Conservation (phyloP, 805 yeast species). For the Lachancea fermentati region DNA sequence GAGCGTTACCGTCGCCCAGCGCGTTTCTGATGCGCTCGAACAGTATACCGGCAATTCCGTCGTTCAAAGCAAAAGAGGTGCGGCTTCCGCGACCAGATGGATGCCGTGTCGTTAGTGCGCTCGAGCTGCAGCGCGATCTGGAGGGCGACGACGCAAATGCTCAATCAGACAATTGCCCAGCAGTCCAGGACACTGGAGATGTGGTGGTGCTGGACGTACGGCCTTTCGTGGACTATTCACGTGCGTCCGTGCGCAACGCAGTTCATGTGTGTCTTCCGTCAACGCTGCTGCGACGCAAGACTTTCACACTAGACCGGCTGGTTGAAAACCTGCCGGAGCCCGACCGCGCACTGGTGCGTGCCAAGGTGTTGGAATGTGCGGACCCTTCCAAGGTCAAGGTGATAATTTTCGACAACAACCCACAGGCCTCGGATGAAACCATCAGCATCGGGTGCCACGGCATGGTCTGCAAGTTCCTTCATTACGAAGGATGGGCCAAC, state of each 20-base stretch:
- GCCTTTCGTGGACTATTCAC: slow-evolving; percentile 69
- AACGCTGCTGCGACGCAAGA: slow-evolving; percentile 72
- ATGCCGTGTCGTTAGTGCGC: slow-evolving; percentile 16
- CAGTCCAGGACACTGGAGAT: too few relatives aligned
- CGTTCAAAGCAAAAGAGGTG: slow-evolving; percentile 23
- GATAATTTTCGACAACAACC: slow-evolving; percentile 23
- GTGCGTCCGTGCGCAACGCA: slow-evolving; percentile 51
- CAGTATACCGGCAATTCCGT: slow-evolving; percentile 15
- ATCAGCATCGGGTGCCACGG: slow-evolving; percentile 26
- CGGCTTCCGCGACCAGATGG: slow-evolving; percentile 21
- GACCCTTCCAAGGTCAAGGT: slow-evolving; percentile 16
- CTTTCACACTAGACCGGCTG: slow-evolving; percentile 60
- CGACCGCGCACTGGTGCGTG: slow-evolving; percentile 31
- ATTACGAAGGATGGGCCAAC: slow-evolving; percentile 7
- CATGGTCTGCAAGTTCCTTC: slow-evolving; percentile 23
- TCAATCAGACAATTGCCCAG: too few relatives aligned
- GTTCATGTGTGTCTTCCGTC: slow-evolving; percentile 83
- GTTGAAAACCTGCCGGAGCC: slow-evolving; percentile 51
- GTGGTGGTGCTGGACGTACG: slow-evolving; percentile 52
- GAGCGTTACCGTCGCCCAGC: slow-evolving; percentile 3
- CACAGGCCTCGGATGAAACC: slow-evolving; percentile 19
- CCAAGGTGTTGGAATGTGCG: slow-evolving; percentile 7
- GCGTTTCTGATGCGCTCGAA: slow-evolving; percentile 8
- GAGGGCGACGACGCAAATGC: slow-evolving; percentile 1
- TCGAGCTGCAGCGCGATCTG: slow-evolving; percentile 17